These are phyloP conservation scores for Termitomyces sp. DNA, from an alignment of 768 basidiomycete genomes.

Conservation along the genomic window DNA sequence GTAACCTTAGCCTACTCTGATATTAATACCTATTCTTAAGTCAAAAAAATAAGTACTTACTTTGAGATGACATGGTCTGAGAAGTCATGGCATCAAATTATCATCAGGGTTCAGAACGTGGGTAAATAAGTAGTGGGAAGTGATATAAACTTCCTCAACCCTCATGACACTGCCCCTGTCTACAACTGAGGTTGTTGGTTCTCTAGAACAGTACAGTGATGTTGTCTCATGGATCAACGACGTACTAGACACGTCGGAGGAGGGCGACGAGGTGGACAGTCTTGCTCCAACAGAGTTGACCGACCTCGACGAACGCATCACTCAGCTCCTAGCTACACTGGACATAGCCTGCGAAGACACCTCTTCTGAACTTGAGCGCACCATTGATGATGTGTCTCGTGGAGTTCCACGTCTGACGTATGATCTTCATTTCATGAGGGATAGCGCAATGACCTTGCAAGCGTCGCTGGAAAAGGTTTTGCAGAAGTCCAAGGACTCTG, in stretches of 20 bases:
- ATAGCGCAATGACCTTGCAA: slow-evolving; percentile 78
- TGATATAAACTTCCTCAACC: slow-evolving; percentile 7
- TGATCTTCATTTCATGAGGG: slow-evolving; percentile 96
- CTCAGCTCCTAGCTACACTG: slow-evolving; percentile 69
- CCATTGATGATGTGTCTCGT: slow-evolving; percentile 90
- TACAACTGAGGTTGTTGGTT: slow-evolving; percentile 40
- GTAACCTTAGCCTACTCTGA: neutral
- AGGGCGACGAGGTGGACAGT: slow-evolving; percentile 20
- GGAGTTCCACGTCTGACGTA: slow-evolving; percentile 88
- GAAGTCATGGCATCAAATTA: no score
- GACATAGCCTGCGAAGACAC: slow-evolving; percentile 89
- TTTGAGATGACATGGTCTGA: neutral
- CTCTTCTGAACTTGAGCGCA: slow-evolving; percentile 76
- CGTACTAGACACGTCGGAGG: slow-evolving; percentile 35
- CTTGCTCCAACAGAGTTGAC: slow-evolving; percentile 34
- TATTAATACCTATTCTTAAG: neutral
- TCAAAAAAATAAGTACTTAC: neutral
- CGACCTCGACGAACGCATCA: slow-evolving; percentile 68
- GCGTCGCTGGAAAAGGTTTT: slow-evolving; percentile 59
- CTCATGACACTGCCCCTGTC: slow-evolving; percentile 24
- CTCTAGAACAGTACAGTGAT: slow-evolving; percentile 57
- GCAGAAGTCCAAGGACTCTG: slow-evolving; percentile 41
- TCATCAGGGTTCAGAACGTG: neutral
- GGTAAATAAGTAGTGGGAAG: neutral
- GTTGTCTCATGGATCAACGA: slow-evolving; percentile 71